Evolutionary conservation across 2,329 filamentous ascomycete species (phyloP).

Genomic region (Sclerotinia minor): DNA sequence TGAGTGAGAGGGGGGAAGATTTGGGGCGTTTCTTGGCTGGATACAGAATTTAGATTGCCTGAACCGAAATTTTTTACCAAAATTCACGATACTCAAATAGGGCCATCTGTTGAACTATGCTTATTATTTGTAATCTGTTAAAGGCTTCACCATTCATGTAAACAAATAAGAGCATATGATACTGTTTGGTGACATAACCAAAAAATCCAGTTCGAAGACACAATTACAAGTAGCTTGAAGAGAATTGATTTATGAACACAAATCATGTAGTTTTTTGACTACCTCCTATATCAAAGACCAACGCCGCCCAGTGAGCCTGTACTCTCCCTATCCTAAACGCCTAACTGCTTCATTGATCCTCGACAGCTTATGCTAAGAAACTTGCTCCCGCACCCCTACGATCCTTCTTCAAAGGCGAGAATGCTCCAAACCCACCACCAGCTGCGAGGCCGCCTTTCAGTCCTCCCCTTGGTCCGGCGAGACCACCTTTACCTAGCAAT

Average conservation of each 20-base stretch:
- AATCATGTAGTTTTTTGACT: constrained; percentile 11
- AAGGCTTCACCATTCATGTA: not conserved
- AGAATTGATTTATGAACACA: not conserved
- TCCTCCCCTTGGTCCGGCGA: constrained; percentile 34
- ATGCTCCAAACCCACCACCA: constrained; percentile 53
- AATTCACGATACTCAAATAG: not conserved
- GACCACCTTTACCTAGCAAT: constrained; percentile 39
- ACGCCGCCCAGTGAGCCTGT: not conserved
- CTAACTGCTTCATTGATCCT: not conserved
- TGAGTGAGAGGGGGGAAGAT: not conserved
- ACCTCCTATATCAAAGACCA: constrained; percentile 13
- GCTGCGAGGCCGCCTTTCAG: constrained; percentile 35
- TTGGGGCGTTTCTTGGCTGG: not conserved
- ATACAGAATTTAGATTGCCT: not conserved
- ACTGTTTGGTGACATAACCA: not conserved
- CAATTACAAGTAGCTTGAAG: not conserved
- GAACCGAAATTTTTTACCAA: not conserved
- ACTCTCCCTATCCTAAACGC: constrained; percentile 21
- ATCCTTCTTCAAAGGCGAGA: constrained; percentile 74
- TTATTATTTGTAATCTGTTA: not conserved
- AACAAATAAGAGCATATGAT: not conserved
- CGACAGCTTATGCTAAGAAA: constrained; percentile 45
- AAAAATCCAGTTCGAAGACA: not conserved
- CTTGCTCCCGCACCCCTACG: constrained; percentile 62
- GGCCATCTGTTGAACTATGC: not conserved